A percentile compares a stretch with the other conserved stretches of the same genome.
Conservation (phyloP, 2,329 filamentous ascomycete species). For the Chrysoporthe puriensis region DNA sequence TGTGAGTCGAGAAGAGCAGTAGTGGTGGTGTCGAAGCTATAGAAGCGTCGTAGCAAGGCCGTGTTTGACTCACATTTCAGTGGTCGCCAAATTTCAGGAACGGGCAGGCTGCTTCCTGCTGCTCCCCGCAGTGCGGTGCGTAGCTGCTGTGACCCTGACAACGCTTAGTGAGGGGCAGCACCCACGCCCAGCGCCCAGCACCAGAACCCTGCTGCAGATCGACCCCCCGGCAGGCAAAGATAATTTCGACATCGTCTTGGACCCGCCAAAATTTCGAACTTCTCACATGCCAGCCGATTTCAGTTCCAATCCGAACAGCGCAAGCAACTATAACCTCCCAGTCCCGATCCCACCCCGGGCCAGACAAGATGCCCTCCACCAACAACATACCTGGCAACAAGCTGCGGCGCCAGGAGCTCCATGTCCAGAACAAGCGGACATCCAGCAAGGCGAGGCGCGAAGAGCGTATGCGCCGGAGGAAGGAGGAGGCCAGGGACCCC, state of each 20-base stretch:
- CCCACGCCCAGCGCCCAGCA: background rate
- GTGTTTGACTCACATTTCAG: slow-evolving; percentile 9
- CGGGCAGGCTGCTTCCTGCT: slow-evolving; percentile 1
- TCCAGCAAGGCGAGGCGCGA: slow-evolving; percentile 76
- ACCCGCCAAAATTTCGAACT: slow-evolving; percentile 15
- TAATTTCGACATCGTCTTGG: background rate
- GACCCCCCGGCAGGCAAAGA: slow-evolving; percentile 11
- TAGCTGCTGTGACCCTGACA: background rate
- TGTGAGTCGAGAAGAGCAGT: slow-evolving; percentile 1
- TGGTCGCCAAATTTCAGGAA: slow-evolving; percentile 1
- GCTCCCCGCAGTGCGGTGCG: background rate
- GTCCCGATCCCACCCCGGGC: background rate
- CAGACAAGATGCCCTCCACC: slow-evolving; percentile 19
- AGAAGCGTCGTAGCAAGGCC: background rate
- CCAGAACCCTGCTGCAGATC: background rate
- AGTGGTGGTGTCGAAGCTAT: no score
- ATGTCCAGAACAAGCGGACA: slow-evolving; percentile 78
- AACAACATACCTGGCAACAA: slow-evolving; percentile 66
- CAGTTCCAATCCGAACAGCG: background rate
- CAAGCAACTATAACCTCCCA: no score
- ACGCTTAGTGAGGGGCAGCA: slow-evolving; percentile 13
- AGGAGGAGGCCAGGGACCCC: slow-evolving; percentile 84
- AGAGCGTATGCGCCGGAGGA: slow-evolving; percentile 76
- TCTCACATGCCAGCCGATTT: background rate
- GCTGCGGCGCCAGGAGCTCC: slow-evolving; percentile 74